phyloP scores from a whole-genome alignment of 2,329 filamentous ascomycete genomes.

The Raffaelea albimanens region DNA sequence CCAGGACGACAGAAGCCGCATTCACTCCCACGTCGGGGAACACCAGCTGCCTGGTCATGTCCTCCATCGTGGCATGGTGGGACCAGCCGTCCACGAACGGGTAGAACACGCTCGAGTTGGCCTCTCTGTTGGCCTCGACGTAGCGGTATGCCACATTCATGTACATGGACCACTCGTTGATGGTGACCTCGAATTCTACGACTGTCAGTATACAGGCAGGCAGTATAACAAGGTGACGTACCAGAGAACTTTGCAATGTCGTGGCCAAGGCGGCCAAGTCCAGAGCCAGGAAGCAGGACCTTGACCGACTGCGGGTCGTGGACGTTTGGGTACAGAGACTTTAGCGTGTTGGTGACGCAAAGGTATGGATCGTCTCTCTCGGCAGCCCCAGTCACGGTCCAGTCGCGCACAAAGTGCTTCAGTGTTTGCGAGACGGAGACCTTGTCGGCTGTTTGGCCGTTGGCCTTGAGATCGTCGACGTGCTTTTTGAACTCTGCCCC shows the following conservation, averaged over 20 bases:
- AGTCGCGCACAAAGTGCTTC: neutral
- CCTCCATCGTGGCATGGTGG: neutral
- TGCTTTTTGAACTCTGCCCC: neutral
- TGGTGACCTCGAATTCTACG: neutral
- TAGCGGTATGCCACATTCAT: neutral
- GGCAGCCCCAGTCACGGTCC: neutral
- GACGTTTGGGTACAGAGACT: neutral
- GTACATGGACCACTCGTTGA: neutral
- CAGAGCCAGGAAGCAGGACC: neutral
- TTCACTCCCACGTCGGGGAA: neutral
- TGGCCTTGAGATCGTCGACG: neutral
- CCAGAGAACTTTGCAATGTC: neutral
- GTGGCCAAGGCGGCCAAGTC: neutral
- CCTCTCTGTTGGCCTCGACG: neutral
- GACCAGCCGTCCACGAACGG: neutral
- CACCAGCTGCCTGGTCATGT: neutral
- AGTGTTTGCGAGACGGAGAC: neutral
- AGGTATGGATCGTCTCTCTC: neutral
- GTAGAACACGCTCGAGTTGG: neutral
- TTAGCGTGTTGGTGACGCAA: neutral
- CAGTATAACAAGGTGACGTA: neutral
- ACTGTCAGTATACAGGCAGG: neutral
- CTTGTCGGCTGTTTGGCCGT: neutral
- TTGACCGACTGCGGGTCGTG: neutral
- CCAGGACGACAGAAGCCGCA: neutral